A percentile compares a stretch with the other conserved stretches of the same genome.
These are phyloP conservation scores for Paramecium caudatum DNA, from an alignment of 73 alveolate genomes.

Conservation along the genomic window DNA sequence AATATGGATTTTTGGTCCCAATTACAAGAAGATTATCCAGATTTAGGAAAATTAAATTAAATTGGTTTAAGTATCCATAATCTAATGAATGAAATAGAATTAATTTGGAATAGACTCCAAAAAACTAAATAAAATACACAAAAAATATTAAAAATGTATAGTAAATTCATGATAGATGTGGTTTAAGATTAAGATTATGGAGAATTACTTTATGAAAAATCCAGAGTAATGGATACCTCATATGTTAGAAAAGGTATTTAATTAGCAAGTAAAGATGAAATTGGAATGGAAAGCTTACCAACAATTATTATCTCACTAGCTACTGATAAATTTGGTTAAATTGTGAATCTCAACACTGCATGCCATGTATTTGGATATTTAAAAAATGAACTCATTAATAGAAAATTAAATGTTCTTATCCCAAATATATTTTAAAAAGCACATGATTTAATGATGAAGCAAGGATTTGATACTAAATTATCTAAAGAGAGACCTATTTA, in stretches of 20 bases:
- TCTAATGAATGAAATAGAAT: conserved; percentile 54
- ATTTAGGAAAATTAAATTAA: conserved; percentile 51
- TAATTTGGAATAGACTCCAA: conserved; percentile 2
- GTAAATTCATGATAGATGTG: conserved; percentile 67
- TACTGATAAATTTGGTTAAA: conserved; percentile 30
- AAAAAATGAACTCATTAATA: conserved; percentile 60
- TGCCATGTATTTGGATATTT: conserved; percentile 46
- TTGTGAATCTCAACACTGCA: conserved; percentile 4
- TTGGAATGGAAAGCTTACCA: conserved; percentile 17
- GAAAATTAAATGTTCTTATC: conserved; percentile 26
- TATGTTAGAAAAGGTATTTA: conserved; percentile 31
- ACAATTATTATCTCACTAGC: conserved; percentile 32
- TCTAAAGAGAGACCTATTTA: conserved; percentile 35
- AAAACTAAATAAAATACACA: conserved; percentile 5
- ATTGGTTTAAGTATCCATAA: conserved; percentile 37
- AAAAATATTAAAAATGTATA: conserved; percentile 36
- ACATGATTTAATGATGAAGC: conserved; percentile 1
- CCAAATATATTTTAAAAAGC: conserved; percentile 49
- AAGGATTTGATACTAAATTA: conserved; percentile 29
- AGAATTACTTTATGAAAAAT: conserved; percentile 24
- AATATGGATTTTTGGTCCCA: conserved; percentile 66
- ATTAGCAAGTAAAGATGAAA: conserved; percentile 42
- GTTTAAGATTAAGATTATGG: conserved; percentile 47
- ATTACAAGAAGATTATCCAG: conserved; percentile 62
- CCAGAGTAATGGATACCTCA: conserved; percentile 19